These are phyloP conservation scores for Picocystis sp. DNA, from an alignment of 163 green algal genomes.

Conservation along the genomic window DNA sequence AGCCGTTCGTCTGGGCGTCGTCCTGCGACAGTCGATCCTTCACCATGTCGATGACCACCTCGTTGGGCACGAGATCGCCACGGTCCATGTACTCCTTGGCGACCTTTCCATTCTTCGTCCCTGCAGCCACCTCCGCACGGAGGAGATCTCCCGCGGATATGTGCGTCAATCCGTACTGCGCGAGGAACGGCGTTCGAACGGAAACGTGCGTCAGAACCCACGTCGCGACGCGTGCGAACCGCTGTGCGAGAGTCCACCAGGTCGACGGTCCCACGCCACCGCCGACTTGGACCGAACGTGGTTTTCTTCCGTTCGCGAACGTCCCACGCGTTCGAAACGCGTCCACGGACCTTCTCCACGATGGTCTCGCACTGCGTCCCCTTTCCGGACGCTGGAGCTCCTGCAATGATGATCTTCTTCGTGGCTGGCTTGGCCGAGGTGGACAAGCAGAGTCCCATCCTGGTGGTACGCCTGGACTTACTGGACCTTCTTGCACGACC, in stretches of 20 bases:
- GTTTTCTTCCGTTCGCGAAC: background rate
- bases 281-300: background rate
- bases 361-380: slow-evolving; percentile 95
- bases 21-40: slow-evolving; percentile 6
- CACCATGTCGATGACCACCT: slow-evolving; percentile 49
- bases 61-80: slow-evolving; percentile 82
- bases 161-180: slow-evolving; percentile 83
- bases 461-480: no score
- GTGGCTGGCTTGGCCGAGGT: background rate
- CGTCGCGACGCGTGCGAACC: no score
- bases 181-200: slow-evolving; percentile 11
- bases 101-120: slow-evolving; percentile 57
- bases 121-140: slow-evolving; percentile 73
- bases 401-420: slow-evolving; percentile 80
- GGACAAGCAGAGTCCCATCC: no score
- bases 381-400: slow-evolving; percentile 90
- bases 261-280: no score
- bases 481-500: no score
- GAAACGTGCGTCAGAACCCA: background rate
- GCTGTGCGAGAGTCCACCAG: no score
- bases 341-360: slow-evolving; percentile 62
- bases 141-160: slow-evolving; percentile 94
- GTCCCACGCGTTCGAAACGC: background rate
- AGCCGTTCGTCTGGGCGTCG: slow-evolving; percentile 53
- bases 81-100: slow-evolving; percentile 89